Base-by-base conservation (phyloP, 2,329 filamentous ascomycete genomes). In the Conoideocrella luteorostrata region DNA sequence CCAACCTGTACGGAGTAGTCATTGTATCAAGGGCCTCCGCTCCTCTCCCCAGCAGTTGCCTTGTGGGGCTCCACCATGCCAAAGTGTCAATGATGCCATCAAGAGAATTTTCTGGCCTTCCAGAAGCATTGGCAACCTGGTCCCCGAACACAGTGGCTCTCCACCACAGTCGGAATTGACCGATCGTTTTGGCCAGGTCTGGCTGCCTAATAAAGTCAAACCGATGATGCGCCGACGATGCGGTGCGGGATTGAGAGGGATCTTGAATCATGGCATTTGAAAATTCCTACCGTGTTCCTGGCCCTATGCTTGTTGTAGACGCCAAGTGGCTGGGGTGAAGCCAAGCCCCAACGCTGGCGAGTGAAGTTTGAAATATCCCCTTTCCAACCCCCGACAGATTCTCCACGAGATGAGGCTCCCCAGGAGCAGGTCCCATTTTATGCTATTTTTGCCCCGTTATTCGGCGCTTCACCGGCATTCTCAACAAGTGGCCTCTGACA, bases 81-180 rank as follows among this genome's bases (percentile, higher is more conserved):
- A 21, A 15, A 22, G 17, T 33, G 46, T 47, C 47, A 41, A 50
- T 53, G 47, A 52, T 54, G 52, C 50, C 52, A 54, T 52, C 12
- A 39, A 37, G 18, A 50, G 45, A 58, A 57, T 52, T 48, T 48
- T 45, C 37, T 52, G 47, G 40, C 47, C 55, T 60, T 60, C 59
- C 52, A 60, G 58, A 61, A 61, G 55, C 50, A 53, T 54, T 28
- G 17, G 22, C 12, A 53, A 54, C 47, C 45, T 36, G 40, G n/a
- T n/a, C n/a, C n/a, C n/a, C n/a, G n/a, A n/a, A n/a, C n/a, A n/a
- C n/a, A n/a, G n/a, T n/a, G n/a, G 48, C 47, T 46, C 50, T 47
- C 47, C 51, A 49, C 50, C 49, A 50, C 42, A 42, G 44, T 48
- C 57, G 56, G 56, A 57, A 50, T 56, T 59, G 50, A 41, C 56